Percentiles rank a stretch among this genome's conserved stretches.
These are phyloP conservation scores for Didymella segeticola DNA, from an alignment of 2,329 filamentous ascomycete genomes.

Conservation along the genomic window DNA sequence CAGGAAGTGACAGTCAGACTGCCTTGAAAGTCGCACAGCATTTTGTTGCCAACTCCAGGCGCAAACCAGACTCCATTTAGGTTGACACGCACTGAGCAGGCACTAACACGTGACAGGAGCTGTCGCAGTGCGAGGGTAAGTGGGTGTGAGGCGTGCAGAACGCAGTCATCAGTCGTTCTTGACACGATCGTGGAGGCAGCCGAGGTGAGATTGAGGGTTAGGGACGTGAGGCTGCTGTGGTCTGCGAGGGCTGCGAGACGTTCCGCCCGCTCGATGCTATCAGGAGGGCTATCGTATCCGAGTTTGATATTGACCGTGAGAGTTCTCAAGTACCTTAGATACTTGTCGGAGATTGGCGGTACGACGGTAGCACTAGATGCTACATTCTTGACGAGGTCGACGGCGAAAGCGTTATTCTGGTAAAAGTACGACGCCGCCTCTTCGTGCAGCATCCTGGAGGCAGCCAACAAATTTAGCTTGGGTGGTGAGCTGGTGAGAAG, in stretches of 20 bases:
- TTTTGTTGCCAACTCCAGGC: neutral
- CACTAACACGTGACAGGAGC: neutral
- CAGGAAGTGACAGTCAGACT: neutral
- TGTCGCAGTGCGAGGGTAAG: neutral
- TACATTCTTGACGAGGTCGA: slow-evolving; percentile 18
- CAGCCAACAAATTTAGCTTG: slow-evolving; percentile 19
- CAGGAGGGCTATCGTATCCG: neutral
- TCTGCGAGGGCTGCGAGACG: neutral
- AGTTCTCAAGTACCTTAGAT: neutral
- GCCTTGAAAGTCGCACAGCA: neutral
- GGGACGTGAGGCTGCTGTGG: neutral
- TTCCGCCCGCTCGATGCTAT: neutral
- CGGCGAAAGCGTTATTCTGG: slow-evolving; percentile 19
- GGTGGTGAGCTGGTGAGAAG: slow-evolving; percentile 7
- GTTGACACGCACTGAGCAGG: neutral
- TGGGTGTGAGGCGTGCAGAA: neutral
- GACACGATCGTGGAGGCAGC: neutral
- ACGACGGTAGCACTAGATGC: neutral
- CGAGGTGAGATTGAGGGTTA: neutral
- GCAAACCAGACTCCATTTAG: slow-evolving; percentile 4
- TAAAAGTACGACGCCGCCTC: slow-evolving; percentile 35
- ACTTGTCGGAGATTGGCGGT: slow-evolving; percentile 1
- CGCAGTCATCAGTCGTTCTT: neutral
- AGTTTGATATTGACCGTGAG: neutral
- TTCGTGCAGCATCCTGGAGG: slow-evolving; percentile 24